Evolutionary conservation across 495 filamentous ascomycete genomes (phyloP).

Genomic region (Penicillium egyptiacum): DNA sequence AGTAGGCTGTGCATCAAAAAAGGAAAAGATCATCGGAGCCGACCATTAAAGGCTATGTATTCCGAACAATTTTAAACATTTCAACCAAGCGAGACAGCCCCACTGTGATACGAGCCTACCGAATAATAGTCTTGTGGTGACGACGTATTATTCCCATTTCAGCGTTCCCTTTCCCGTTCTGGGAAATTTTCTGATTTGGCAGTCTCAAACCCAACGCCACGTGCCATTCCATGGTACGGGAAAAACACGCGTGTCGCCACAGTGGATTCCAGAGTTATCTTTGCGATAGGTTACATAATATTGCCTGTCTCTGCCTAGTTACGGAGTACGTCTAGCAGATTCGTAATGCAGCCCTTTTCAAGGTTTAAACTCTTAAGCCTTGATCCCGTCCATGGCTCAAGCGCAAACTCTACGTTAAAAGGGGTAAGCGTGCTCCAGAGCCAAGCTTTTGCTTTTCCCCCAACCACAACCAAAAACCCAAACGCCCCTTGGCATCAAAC

Average conservation of each 20-base stretch:
- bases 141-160: no score
- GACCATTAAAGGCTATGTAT: neutral
- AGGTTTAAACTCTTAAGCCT: neutral
- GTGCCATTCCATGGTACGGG: slow-evolving; percentile 26
- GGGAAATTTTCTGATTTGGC: neutral
- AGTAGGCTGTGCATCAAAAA: neutral
- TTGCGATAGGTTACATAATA: neutral
- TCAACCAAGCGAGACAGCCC: neutral
- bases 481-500: slow-evolving; percentile 3
- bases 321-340: no score
- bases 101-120: slow-evolving; percentile 13
- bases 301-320: no score
- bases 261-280: neutral
- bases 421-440: slow-evolving; percentile 11
- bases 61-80: neutral
- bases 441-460: slow-evolving; percentile 17
- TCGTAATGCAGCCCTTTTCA: neutral
- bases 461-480: neutral
- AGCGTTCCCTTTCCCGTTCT: no score
- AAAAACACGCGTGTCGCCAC: slow-evolving; percentile 9
- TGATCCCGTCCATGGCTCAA: slow-evolving; percentile 3
- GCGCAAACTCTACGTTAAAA: slow-evolving; percentile 1
- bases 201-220: slow-evolving; percentile 18
- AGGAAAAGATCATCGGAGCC: neutral
- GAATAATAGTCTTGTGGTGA: slow-evolving; percentile 2